Conservation (phyloP, 257 asterid genomes). For the Nicotiana obtusifolia region DNA sequence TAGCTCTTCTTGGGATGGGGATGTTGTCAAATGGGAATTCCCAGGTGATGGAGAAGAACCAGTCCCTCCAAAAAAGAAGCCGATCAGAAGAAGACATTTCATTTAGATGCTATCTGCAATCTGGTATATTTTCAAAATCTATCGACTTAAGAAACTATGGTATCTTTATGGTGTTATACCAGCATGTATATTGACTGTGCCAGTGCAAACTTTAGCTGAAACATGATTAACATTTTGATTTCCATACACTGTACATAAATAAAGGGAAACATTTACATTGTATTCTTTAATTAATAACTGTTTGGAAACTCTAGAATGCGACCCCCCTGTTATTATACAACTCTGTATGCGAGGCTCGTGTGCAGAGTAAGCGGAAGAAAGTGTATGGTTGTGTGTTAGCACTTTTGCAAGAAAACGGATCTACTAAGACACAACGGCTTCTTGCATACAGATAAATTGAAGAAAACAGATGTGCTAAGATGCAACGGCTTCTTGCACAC, state of each 20-base stretch:
- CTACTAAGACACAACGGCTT: neutral
- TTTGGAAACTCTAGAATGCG: neutral
- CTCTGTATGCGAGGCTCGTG: neutral
- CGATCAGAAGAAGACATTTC: conserved; percentile 1
- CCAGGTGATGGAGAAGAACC: conserved; percentile 39
- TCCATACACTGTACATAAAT: neutral
- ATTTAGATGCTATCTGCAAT: neutral
- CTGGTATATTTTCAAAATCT: neutral
- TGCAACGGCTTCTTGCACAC: neutral
- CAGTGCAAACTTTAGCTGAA: neutral
- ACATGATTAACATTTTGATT: neutral
- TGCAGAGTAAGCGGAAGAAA: neutral
- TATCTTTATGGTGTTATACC: neutral
- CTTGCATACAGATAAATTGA: neutral
- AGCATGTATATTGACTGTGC: neutral
- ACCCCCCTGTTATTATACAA: neutral
- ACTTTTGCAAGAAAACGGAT: neutral
- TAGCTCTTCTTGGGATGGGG: conserved; percentile 84
- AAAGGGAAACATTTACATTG: neutral
- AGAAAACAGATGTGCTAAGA: neutral
- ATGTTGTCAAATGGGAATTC: conserved; percentile 69
- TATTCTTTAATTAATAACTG: neutral
- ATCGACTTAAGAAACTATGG: neutral
- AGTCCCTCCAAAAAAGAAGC: conserved; percentile 7
- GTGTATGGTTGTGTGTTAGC: neutral